Evolutionary conservation across 345 rosid genomes (phyloP).

Genomic region (Boechera divaricarpa): DNA sequence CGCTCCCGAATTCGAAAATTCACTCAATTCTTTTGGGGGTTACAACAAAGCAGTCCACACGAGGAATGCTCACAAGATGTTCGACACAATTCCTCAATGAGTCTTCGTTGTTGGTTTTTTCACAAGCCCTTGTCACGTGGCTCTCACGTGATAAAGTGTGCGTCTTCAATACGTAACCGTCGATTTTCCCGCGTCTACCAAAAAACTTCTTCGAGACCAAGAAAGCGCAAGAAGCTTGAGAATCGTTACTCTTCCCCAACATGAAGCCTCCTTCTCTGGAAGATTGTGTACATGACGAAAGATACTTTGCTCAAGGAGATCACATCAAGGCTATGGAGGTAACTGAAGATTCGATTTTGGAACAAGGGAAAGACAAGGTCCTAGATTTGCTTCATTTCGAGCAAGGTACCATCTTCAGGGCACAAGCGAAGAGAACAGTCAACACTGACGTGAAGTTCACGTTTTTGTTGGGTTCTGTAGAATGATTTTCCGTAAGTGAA

Average conservation of each 20-base stretch:
- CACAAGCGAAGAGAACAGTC: not conserved
- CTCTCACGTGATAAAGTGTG: slow-evolving; percentile 2
- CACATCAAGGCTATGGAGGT: not conserved
- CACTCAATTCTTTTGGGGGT: not conserved
- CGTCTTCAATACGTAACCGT: not conserved
- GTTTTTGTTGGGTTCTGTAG: not conserved
- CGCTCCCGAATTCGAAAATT: not conserved
- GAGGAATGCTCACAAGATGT: slow-evolving; percentile 15
- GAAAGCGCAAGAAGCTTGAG: slow-evolving; percentile 3
- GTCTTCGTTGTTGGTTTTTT: not conserved
- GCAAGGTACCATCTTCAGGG: slow-evolving; percentile 7
- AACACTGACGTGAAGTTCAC: not conserved
- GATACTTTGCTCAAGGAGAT: not conserved
- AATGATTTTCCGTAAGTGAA: not conserved
- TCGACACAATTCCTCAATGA: slow-evolving; percentile 8
- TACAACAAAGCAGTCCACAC: not conserved
- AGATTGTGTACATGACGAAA: not conserved
- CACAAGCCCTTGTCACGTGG: not conserved
- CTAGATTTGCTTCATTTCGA: not conserved
- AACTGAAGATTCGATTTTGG: slow-evolving; percentile 15
- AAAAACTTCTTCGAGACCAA: not conserved
- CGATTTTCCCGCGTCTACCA: not conserved
- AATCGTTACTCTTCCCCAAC: not conserved
- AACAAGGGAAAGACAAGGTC: not conserved
- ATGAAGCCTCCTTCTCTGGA: slow-evolving; percentile 3